Evolutionary conservation across 371 early-diverging fungal genomes (phyloP).

Genomic region (Apophysomyces sp.): DNA sequence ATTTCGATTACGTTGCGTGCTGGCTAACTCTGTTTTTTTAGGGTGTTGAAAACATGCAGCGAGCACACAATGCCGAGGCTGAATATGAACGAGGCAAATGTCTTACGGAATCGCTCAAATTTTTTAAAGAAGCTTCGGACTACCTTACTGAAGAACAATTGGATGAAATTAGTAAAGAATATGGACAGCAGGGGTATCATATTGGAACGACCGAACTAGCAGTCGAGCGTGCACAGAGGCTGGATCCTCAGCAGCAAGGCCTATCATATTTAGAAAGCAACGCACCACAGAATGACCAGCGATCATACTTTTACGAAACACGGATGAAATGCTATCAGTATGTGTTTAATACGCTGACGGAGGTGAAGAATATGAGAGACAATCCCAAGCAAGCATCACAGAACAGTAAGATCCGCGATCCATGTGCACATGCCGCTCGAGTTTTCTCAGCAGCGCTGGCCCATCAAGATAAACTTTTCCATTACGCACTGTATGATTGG

Average conservation of each 20-base stretch:
- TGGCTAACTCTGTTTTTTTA: slow-evolving; percentile 3
- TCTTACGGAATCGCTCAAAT: slow-evolving; percentile 58
- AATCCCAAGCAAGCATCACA: slow-evolving; percentile 5
- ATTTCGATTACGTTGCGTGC: neutral
- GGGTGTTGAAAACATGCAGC: slow-evolving; percentile 60
- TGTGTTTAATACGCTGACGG: slow-evolving; percentile 33
- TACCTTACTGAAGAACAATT: slow-evolving; percentile 53
- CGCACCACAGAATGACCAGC: slow-evolving; percentile 26
- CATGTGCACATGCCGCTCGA: slow-evolving; percentile 8
- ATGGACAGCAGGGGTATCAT: slow-evolving; percentile 51
- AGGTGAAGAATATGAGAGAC: slow-evolving; percentile 12
- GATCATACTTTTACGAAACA: slow-evolving; percentile 27
- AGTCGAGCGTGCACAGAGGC: slow-evolving; percentile 64
- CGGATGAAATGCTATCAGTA: slow-evolving; percentile 49
- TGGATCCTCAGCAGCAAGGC: slow-evolving; percentile 64
- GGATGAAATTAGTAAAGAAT: slow-evolving; percentile 55
- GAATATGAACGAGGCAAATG: slow-evolving; percentile 46
- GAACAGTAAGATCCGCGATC: slow-evolving; percentile 4
- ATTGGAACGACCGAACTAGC: slow-evolving; percentile 67
- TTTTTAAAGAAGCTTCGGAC: slow-evolving; percentile 51
- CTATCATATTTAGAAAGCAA: slow-evolving; percentile 42
- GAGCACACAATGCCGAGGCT: slow-evolving; percentile 41
- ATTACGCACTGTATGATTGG: slow-evolving; percentile 72
- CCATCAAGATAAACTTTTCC: slow-evolving; percentile 64
- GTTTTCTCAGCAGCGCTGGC: slow-evolving; percentile 43